phyloP scores from a whole-genome alignment of 2,329 filamentous ascomycete genomes.

The Periglandula ipomoeae region DNA sequence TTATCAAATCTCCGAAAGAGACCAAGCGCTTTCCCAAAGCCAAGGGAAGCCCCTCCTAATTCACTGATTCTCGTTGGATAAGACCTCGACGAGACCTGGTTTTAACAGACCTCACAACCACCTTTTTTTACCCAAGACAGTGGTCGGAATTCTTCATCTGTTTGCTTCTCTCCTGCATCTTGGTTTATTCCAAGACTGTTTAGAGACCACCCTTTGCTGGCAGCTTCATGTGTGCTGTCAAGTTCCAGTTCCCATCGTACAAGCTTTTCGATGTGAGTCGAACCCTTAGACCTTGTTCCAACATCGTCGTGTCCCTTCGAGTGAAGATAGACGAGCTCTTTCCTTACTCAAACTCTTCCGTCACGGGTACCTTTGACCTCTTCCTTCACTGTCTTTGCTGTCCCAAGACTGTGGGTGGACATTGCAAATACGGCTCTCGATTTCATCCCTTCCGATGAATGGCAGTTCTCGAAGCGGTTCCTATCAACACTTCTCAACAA shows the following conservation, averaged over 20 bases:
- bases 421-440: no score
- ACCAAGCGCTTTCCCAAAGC: slow-evolving; percentile 17
- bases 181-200: slow-evolving; percentile 18
- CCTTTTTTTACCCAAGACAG: slow-evolving; percentile 29
- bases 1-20: slow-evolving; percentile 30
- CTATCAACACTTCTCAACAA: no score
- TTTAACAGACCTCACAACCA: slow-evolving; percentile 22
- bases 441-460: no score
- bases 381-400: slow-evolving; percentile 3
- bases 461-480: no score
- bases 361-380: background rate
- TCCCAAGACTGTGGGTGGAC: background rate
- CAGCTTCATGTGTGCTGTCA: slow-evolving; percentile 50
- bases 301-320: slow-evolving; percentile 1
- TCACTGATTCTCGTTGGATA: slow-evolving; percentile 22
- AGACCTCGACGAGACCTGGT: slow-evolving; percentile 29
- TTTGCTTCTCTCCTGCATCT: slow-evolving; percentile 26
- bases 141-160: slow-evolving; percentile 25
- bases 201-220: slow-evolving; percentile 17
- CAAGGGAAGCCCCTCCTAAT: slow-evolving; percentile 20
- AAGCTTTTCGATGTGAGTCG: slow-evolving; percentile 52
- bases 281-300: slow-evolving; percentile 24
- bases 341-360: background rate
- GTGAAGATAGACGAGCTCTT: background rate
- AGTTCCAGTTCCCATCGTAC: slow-evolving; percentile 46